Evolutionary conservation across 305 asterid genomes (phyloP), one percentile per base, ranked within the genome.

Genomic region (Fraxinus dipetala): DNA sequence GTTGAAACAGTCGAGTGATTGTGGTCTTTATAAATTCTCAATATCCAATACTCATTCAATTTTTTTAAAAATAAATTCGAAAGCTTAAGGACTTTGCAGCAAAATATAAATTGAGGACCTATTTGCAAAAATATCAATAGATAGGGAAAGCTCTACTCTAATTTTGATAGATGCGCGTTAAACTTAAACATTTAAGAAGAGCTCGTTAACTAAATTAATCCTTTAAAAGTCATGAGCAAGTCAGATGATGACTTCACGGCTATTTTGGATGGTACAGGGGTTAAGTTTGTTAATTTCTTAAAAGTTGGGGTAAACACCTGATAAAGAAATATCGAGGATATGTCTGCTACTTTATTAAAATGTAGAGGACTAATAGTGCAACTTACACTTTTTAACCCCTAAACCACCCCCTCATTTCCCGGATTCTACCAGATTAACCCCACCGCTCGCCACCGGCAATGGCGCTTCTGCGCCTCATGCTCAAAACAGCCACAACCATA

Each of bases 381-480:
- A 54, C 9, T 48, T 54, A 5, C 24, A 1, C 24, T 5, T 14
- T 8, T 48, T 14, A 48, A 48, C 4, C 31, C 72, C 72, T 20
- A 7, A 7, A 61, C 2, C 28, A 0, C 28, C 70, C 2, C 31
- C 70, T 6, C 34, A 2, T 63, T 10, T 24, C 32, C n/a, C 36
- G 36, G 20, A 65, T 26, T 65, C 73, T 26, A 24, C 73, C 73
- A 3, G 14, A 28, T 65, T 3, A 65, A 65, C 35, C 6, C 34
- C 35, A 26, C 72, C 35, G 72, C 35, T 6, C 35, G 18, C 34
- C 34, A 65, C 73, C 35, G n/a, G 34, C 36, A 14, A 89, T 89
- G 90, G 79, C 86, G 26, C 83, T 89, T 70, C 78, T 81, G 76
- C 91, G 82, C 83, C 76, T 79, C 87, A 73, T 85, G 56, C 32